Base-by-base conservation (phyloP, 2,329 filamentous ascomycete genomes). In the Paraconiothyrium brasiliense region DNA sequence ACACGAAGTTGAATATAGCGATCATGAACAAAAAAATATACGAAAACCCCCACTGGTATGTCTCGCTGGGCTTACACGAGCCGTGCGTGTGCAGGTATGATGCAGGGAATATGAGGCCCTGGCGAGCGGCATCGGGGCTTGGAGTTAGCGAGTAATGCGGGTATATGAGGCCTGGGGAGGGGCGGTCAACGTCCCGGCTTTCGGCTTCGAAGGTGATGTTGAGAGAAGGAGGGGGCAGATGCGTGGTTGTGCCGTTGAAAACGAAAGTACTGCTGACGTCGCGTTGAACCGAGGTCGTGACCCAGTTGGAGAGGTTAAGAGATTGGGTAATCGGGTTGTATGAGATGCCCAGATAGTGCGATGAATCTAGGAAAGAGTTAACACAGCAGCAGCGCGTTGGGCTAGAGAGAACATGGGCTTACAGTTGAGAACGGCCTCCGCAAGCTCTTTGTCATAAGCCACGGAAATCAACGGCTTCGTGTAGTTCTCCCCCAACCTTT, bases 11-110 rank as follows among this genome's bases (percentile, higher is more conserved):
- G 62, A 76, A 76, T 4, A 76, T 76, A 10, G 67, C 69, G 0
- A 77, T 63, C 72, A 75, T 75, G 64, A 76, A 76, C 8, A 77
- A 62, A 58, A 77, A 77, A 9, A 76, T 75, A 60, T 77, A 76
- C 0, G 74, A 76, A 56, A 76, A 76, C 0, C 74, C 73, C 74
- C 74, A 76, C 52, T 76, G 73, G 51, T 76, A 76, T 9, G 68
- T 74, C 24, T 75, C 72, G 47, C 61, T 69, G 8, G 74, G 71
- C 41, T 75, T 71, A 56, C 74, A 76, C 4, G 71, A 72, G 27
- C 71, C 69, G 51, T 74, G 65, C 2, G 58, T 50, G 41, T 66
- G 62, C 13, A 76, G 43, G 32, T 72, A 76, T 2, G 48, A 24
- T 2, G 58, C 60, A 22, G 58, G 64, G 63, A 70, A 74, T 0